phyloP scores from a whole-genome alignment of 352 stramenopile species.

The Phytophthora vignae region DNA sequence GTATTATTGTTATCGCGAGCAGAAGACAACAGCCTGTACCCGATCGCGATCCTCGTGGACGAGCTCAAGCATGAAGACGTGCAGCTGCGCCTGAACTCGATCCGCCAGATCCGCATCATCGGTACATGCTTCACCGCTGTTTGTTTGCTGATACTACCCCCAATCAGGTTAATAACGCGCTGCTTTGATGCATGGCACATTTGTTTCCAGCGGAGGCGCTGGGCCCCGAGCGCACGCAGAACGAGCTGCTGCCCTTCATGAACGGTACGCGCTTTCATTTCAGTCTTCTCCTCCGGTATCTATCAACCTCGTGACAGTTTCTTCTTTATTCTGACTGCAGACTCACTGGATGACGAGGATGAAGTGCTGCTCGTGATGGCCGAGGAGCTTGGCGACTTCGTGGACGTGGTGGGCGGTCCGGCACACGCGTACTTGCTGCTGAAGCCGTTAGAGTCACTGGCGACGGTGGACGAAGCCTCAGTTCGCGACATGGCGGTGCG shows the following conservation, averaged over 20 bases:
- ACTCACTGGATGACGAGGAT: conserved; percentile 98
- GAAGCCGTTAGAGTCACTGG: conserved; percentile 94
- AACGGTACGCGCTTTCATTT: conserved; percentile 62
- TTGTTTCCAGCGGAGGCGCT: conserved; percentile 80
- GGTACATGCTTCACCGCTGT: conserved; percentile 48
- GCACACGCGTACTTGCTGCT: conserved; percentile 92
- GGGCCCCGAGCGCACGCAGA: conserved; percentile 88
- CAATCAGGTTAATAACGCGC: conserved; percentile 12
- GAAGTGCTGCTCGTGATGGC: conserved; percentile 96
- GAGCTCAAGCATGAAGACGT: conserved; percentile 94
- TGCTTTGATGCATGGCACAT: not conserved
- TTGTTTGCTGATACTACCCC: not conserved
- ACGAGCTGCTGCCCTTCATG: conserved; percentile 99
- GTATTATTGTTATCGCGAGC: not conserved
- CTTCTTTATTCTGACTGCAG: conserved; percentile 44
- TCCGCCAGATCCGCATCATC: conserved; percentile 91
- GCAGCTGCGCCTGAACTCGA: conserved; percentile 92
- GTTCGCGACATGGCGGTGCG: conserved; percentile 94
- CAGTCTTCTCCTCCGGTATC: not conserved
- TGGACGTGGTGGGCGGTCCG: conserved; percentile 92
- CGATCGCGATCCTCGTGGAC: conserved; percentile 92
- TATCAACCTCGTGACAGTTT: not conserved
- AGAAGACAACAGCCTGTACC: conserved; percentile 87
- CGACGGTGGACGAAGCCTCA: conserved; percentile 94
- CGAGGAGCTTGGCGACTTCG: conserved; percentile 92